Base-by-base conservation (phyloP, 2,329 filamentous ascomycete species). In the Hortaea sp. region DNA sequence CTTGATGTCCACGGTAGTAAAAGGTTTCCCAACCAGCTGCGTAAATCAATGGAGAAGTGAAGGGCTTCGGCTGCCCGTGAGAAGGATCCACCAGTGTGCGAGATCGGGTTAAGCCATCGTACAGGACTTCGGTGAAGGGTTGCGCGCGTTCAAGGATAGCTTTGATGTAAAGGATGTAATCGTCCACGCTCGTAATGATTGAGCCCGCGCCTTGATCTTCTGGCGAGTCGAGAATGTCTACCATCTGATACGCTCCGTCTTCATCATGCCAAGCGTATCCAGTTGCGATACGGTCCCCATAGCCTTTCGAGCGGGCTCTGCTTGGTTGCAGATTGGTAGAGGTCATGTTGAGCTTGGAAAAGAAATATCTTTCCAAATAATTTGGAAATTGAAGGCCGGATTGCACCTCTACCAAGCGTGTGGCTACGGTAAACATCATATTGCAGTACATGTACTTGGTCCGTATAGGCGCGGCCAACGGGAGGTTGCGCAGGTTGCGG, bases 371-470 rank as follows among this genome's bases (percentile, higher is more conserved):
- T 6, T 58, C 60, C 7, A 77, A 57, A 34, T 9, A 35, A 4
- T 35, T 4, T 9, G 2, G 9, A 4, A 35, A 35, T 9, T 9
- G n/a, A 9, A 9, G 73, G 0, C 65, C 66, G 0, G 65, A 68
- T 3, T 73, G 46, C 0, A 55, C 66, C 51, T 76, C 70, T n/a
- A 76, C 55, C 1, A 76, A 64, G 50, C 75, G 63, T 5, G 67
- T 68, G 2, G 68, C 64, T 1, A 65, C 64, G 1, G 63, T 62
- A 53, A 66, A 78, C 67, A 77, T 75, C 46, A 69, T 61, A 55
- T 78, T 77, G 55, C 64, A 69, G 55, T 78, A 78, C 48, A 70
- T 63, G 46, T 64, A 76, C 45, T 54, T 62, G 1, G 66, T 63
- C 1, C 76, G 65, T 5, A 73, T 65, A 50, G 74, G 69, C 5